Evolutionary conservation across 176 grass and related monocot species (phyloP), one percentile per base, ranked within the genome.

Genomic region (Aegilops longissima): DNA sequence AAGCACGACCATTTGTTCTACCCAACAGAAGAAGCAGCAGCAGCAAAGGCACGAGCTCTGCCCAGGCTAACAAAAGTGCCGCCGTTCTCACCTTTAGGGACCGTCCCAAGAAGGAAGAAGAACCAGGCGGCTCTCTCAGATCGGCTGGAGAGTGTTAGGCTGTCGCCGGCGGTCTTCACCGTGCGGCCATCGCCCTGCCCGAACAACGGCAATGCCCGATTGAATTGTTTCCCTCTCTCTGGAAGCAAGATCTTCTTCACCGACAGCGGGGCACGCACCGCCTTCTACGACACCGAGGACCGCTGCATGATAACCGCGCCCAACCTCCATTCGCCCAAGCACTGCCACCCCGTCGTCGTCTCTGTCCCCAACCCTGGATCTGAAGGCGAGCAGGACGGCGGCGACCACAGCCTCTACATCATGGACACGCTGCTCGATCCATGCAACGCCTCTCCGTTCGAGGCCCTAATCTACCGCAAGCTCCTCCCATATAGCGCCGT

Each of bases 201-300:
- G n/a, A 7, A 0, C 71, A 16, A 8, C 5, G n/a, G 6, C 23
- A 1, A 12, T 2, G 11, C 40, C 12, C 14, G 1, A 0, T 2
- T 74, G 40, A 1, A 74, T 1, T 29, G 2, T 3, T 74, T 74
- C 23, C 39, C 71, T 49, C 70, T 44, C 70, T 44, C 70, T 21
- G 70, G 11, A 25, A 44, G 20, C 70, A 73, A 13, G 38, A 34
- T 72, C 36, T 72, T 72, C 69, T 72, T 72, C 36, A 18, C 33
- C 21, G 70, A 73, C n/a, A 14, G 12, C n/a, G 70, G n/a, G 21
- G 6, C 0, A 73, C 70, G 70, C 18, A 45, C 39, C 39, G 6
- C n/a, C 70, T 25, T 73, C 5, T 73, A 27, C n/a, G 70, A 73
- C 70, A 8, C 70, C 5, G 20, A 72, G 35, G 40, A 12, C 29